Base-by-base conservation (phyloP, 1,139 yeast species). In the Dujonia santamariae region DNA sequence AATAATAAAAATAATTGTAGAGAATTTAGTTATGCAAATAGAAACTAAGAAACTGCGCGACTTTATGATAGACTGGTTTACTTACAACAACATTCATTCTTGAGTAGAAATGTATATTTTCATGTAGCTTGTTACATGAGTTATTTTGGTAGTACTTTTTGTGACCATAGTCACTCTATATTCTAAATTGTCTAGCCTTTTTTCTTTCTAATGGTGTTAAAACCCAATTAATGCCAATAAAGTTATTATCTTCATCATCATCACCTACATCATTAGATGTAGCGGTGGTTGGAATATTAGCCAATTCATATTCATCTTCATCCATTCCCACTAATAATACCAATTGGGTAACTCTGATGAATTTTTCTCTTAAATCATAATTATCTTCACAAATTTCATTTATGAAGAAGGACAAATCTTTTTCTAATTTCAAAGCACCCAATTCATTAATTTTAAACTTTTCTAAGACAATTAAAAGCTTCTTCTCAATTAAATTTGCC, bases 351-450 rank as follows among this genome's bases (percentile, higher is more conserved):
- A 87, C 80, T 40, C 87, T 70, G 3, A 84, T 72, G 52, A 90
- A 92, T 49, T 78, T 76, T 41, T 86, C 92, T 42, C 96, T 69
- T 47, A 88, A 63, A 30, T 74, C 75, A 56, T 87, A 92, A 47
- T 80, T 67, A 62, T 55, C 80, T 53, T 54, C 77, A 69, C 59
- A 86, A 52, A 48, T 72, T 42, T 80, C 83, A 35, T 77, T 73
- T 34, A 92, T 85, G 26, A 90, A 71, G 31, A 76, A 68, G 26
- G 92, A 79, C 30, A 90, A 63, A 54, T 90, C 97, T 40, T 85
- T 78, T 47, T 94, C 98, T 34, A 94, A 63, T 44, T 81, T 83
- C 23, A 88, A 72, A 0, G 95, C 81, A 0, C 97, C 97, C 32
- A 85, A 61, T 45, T 85, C 95, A 48, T 85, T 88, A 42, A 87